Percentiles rank a stretch among this genome's conserved stretches.
Conservation (phyloP, 164 flowering plant genomes). For the Vitis cinerea region DNA sequence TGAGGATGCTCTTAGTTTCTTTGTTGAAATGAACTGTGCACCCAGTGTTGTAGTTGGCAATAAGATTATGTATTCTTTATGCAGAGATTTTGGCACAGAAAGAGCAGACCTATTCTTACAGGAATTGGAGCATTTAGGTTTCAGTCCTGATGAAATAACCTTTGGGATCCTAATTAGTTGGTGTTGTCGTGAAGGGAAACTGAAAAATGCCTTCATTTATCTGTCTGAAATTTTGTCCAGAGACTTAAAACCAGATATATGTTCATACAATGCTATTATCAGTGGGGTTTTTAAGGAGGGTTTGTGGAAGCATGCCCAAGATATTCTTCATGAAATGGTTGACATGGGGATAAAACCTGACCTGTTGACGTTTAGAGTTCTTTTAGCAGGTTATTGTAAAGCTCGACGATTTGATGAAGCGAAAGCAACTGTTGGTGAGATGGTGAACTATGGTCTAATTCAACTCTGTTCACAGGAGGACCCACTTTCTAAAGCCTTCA, state of each 20-base stretch:
- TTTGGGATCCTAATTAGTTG: constrained; percentile 68
- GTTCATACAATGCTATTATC: constrained; percentile 67
- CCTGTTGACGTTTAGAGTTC: constrained; percentile 52
- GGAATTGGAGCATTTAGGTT: constrained; percentile 57
- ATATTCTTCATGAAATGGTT: constrained; percentile 63
- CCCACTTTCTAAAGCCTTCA: constrained; percentile 57
- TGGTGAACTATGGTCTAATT: constrained; percentile 46
- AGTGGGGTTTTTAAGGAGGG: constrained; percentile 62
- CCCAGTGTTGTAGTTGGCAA: constrained; percentile 58
- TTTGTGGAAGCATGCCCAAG: constrained; percentile 54
- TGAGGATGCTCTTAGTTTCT: constrained; percentile 62
- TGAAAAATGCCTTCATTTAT: constrained; percentile 58
- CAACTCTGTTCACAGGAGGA: constrained; percentile 46
- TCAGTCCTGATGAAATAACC: constrained; percentile 62
- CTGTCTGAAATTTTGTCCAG: constrained; percentile 65
- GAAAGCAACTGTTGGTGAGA: constrained; percentile 48
- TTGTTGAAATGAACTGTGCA: constrained; percentile 37
- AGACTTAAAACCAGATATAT: constrained; percentile 50
- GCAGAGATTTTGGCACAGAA: constrained; percentile 47
- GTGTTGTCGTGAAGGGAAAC: constrained; percentile 64
- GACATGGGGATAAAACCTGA: constrained; percentile 46
- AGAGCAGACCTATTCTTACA: constrained; percentile 47
- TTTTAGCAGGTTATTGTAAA: constrained; percentile 88
- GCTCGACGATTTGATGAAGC: constrained; percentile 65
- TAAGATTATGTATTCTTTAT: constrained; percentile 50